phyloP scores from a whole-genome alignment of 2,329 filamentous ascomycete species.

The Verticillium klebahnii region DNA sequence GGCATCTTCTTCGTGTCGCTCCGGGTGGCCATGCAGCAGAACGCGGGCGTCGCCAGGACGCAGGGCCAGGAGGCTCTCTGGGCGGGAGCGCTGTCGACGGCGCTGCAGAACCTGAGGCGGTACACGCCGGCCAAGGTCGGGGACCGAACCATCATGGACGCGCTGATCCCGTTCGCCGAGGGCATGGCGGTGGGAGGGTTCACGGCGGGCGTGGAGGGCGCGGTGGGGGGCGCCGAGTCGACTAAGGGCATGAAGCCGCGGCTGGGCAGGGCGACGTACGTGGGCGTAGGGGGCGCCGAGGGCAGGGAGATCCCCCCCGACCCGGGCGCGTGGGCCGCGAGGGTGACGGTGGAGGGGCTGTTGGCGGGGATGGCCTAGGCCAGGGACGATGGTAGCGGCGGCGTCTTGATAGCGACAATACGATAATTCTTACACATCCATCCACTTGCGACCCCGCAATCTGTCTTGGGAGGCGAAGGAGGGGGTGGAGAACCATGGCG shows the following conservation, averaged over 20 bases:
- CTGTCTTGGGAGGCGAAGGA: neutral
- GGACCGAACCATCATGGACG: slow-evolving; percentile 55
- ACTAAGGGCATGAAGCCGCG: slow-evolving; percentile 62
- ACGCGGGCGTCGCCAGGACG: slow-evolving; percentile 21
- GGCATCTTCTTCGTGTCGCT: slow-evolving; percentile 51
- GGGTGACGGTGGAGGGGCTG: slow-evolving; percentile 45
- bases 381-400: too few species aligned
- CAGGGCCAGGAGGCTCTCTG: slow-evolving; percentile 34
- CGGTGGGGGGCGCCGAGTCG: slow-evolving; percentile 53
- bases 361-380: slow-evolving; percentile 13
- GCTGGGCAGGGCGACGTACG: slow-evolving; percentile 64
- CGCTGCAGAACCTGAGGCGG: slow-evolving; percentile 40
- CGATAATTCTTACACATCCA: neutral
- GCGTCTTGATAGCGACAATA: neutral
- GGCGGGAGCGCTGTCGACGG: slow-evolving; percentile 35
- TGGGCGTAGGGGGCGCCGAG: slow-evolving; percentile 46
- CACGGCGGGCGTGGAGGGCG: slow-evolving; percentile 52
- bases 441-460: neutral
- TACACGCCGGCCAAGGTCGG: slow-evolving; percentile 53
- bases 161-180: slow-evolving; percentile 48
- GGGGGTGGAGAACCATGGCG: neutral
- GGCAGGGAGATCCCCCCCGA: slow-evolving; percentile 55
- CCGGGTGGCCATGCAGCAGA: slow-evolving; percentile 34
- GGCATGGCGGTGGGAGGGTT: slow-evolving; percentile 44
- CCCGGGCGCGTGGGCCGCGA: slow-evolving; percentile 66